Evolutionary conservation across 2,329 filamentous ascomycete genomes (phyloP).

Genomic region (Fusarium circinatum): DNA sequence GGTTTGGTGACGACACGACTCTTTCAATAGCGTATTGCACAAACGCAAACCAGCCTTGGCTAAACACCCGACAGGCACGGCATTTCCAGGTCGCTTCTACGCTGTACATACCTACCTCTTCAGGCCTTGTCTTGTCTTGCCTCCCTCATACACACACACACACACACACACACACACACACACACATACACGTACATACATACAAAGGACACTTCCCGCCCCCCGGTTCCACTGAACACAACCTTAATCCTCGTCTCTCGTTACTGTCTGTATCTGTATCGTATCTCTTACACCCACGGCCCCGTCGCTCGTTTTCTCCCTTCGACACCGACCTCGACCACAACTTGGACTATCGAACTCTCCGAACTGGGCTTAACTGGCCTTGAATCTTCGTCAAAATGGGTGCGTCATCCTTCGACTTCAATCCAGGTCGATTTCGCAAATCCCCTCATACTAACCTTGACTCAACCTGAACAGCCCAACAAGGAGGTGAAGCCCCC

Average conservation of each 20-base stretch:
- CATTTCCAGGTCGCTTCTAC: not conserved
- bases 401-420: conserved; percentile 45
- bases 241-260: conserved; percentile 20
- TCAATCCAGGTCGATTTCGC: conserved; percentile 3
- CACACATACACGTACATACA: not conserved
- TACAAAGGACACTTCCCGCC: conserved; percentile 24
- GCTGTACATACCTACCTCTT: not conserved
- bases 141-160: conserved; percentile 15
- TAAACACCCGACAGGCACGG: conserved; percentile 6
- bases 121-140: not conserved
- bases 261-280: conserved; percentile 2
- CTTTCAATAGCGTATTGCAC: conserved; percentile 33
- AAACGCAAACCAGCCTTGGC: conserved; percentile 36
- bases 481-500: conserved; percentile 24
- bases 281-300: not conserved
- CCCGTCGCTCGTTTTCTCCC: conserved; percentile 22
- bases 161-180: conserved; percentile 10
- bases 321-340: not conserved
- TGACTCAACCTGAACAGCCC: conserved; percentile 5
- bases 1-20: conserved; percentile 41
- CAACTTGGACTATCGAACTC: not conserved
- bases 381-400: conserved; percentile 47
- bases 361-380: not conserved
- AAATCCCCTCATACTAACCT: conserved; percentile 31
- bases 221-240: conserved; percentile 27